Percentiles rank a stretch among this genome's conserved stretches.
Conservation (phyloP, 495 filamentous ascomycete species). For the Polyplosphaeria fusca region DNA sequence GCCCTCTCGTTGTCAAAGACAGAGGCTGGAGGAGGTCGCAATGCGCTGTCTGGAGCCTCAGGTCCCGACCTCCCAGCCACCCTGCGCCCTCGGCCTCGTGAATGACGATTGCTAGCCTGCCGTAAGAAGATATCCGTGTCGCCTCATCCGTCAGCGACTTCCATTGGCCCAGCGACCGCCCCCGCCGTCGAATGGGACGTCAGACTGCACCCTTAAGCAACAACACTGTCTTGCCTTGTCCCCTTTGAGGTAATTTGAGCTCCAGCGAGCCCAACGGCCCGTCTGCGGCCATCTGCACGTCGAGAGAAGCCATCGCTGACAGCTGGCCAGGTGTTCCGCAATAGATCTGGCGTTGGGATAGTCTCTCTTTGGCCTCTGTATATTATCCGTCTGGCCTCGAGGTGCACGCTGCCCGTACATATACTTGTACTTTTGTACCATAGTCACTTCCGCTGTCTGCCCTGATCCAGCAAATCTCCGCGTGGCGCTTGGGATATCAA, state of each 20-base stretch:
- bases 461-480: conserved; percentile 32
- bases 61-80: conserved; percentile 30
- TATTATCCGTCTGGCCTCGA: conserved; percentile 2
- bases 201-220: conserved; percentile 9
- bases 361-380: conserved; percentile 20
- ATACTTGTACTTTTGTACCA: conserved; percentile 22
- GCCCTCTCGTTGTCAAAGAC: conserved; percentile 7
- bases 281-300: not conserved
- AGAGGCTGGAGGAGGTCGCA: conserved; percentile 32
- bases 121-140: conserved; percentile 20
- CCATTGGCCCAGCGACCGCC: conserved; percentile 27
- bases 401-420: not conserved
- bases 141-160: conserved; percentile 19
- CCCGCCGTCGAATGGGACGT: conserved; percentile 30
- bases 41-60: conserved; percentile 34
- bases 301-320: conserved; percentile 13
- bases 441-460: conserved; percentile 15
- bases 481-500: conserved; percentile 6
- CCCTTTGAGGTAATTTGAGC: conserved; percentile 26
- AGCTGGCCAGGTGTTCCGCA: conserved; percentile 19
- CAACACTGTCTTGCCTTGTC: conserved; percentile 26
- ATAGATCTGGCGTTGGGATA: conserved; percentile 10
- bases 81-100: conserved; percentile 28
- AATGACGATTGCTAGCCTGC: conserved; percentile 30
- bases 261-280: conserved; percentile 10